Conservation (phyloP, 2,329 filamentous ascomycete species). For the Pseudogymnoascus sp. region DNA sequence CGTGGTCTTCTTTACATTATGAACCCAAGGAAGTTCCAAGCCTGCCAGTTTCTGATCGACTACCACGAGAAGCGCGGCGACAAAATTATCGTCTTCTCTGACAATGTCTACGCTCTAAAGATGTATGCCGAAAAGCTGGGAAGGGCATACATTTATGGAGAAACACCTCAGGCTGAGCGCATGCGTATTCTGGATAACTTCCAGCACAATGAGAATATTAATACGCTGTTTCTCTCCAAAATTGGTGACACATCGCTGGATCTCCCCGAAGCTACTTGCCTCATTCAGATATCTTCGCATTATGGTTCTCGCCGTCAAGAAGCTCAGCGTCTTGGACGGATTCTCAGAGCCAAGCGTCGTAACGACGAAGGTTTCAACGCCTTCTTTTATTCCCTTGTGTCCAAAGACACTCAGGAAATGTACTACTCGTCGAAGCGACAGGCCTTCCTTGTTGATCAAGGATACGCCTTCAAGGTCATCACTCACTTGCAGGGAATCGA, state of each 20-base stretch:
- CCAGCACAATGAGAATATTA: conserved; percentile 81
- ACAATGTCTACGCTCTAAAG: conserved; percentile 89
- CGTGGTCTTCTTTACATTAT: conserved; percentile 77
- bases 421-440: conserved; percentile 94
- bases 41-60: conserved; percentile 95
- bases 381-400: conserved; percentile 96
- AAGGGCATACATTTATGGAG: conserved; percentile 88
- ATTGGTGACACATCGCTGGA: conserved; percentile 98
- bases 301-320: conserved; percentile 96
- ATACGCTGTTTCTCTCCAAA: conserved; percentile 92
- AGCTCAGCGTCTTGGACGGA: conserved; percentile 85
- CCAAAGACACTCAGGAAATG: conserved; percentile 97
- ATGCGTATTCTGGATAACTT: conserved; percentile 87
- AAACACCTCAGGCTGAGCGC: conserved; percentile 77
- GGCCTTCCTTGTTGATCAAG: conserved; percentile 94
- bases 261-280: conserved; percentile 87
- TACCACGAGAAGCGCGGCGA: conserved; percentile 92
- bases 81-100: conserved; percentile 97
- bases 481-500: conserved; percentile 91
- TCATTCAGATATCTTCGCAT: conserved; percentile 96
- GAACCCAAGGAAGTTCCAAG: conserved; percentile 96
- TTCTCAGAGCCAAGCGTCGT: conserved; percentile 85
- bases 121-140: conserved; percentile 74
- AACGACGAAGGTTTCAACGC: conserved; percentile 99
- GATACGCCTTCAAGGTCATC: conserved; percentile 98